These are phyloP conservation scores for Cyberlindnera galapagoensis DNA, from an alignment of 805 yeast species.

Conservation along the genomic window DNA sequence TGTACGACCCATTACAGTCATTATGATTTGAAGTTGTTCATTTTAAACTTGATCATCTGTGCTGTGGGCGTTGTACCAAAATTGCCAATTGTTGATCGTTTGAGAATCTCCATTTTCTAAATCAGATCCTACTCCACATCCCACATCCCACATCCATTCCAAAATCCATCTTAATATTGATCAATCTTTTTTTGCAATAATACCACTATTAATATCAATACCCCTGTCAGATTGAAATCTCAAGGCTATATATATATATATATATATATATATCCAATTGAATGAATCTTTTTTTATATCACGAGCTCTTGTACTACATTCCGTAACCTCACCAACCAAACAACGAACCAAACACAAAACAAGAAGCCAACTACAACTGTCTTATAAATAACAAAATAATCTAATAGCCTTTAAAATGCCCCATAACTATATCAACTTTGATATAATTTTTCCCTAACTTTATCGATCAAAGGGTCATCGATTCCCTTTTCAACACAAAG, in stretches of 20 bases:
- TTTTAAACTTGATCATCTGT: constrained; percentile 69
- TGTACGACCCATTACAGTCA: constrained; percentile 85
- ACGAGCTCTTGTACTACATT: no score
- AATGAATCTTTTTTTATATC: no score
- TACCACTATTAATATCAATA: no score
- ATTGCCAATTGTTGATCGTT: constrained; percentile 73
- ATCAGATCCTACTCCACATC: neutral
- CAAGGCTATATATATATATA: no score
- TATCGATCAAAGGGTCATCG: constrained; percentile 17
- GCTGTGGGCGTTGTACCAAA: constrained; percentile 87
- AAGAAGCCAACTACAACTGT: no score
- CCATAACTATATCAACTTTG: neutral
- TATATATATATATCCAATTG: no score
- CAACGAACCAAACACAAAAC: no score
- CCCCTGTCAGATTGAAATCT: no score
- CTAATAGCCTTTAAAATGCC: neutral
- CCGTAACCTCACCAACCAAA: no score
- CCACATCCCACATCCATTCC: neutral
- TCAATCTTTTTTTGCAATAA: no score
- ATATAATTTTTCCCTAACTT: constrained; percentile 13
- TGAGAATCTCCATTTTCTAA: constrained; percentile 45
- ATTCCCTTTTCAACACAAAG: constrained; percentile 19
- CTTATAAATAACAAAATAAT: no score
- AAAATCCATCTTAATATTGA: no score
- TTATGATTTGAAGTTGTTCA: constrained; percentile 73